Conservation (phyloP, 805 yeast genomes). For the Candida pseudoglaebosa region DNA sequence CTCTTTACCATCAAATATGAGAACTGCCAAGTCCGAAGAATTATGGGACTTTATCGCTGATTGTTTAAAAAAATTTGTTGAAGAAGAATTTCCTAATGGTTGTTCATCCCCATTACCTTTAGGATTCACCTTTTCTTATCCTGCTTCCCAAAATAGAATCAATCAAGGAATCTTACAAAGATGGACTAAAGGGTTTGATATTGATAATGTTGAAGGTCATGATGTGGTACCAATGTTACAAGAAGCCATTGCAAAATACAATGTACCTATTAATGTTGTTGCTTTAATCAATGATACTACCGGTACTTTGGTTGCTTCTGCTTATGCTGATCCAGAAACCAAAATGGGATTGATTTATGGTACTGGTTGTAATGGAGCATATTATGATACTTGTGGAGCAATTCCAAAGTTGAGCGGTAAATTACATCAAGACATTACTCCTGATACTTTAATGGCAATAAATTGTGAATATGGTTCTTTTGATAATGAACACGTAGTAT, state of each 20-base stretch:
- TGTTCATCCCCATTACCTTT: slow-evolving; percentile 60
- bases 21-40: slow-evolving; percentile 74
- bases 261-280: slow-evolving; percentile 79
- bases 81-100: slow-evolving; percentile 67
- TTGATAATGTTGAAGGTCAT: slow-evolving; percentile 87
- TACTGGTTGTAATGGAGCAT: slow-evolving; percentile 97
- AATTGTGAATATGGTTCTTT: slow-evolving; percentile 98
- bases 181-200: slow-evolving; percentile 98
- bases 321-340: slow-evolving; percentile 83
- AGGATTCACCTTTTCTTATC: slow-evolving; percentile 95
- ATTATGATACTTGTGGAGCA: slow-evolving; percentile 69
- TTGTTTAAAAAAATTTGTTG: slow-evolving; percentile 67
- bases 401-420: slow-evolving; percentile 80
- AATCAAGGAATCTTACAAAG: slow-evolving; percentile 84
- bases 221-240: slow-evolving; percentile 93
- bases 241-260: slow-evolving; percentile 56
- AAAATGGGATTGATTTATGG: slow-evolving; percentile 96
- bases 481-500: slow-evolving; percentile 78
- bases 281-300: slow-evolving; percentile 96
- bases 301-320: slow-evolving; percentile 94
- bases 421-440: slow-evolving; percentile 58
- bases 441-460: slow-evolving; percentile 81
- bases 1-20: slow-evolving; percentile 68
- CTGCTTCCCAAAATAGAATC: slow-evolving; percentile 78
- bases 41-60: slow-evolving; percentile 86